A percentile compares a stretch with the other conserved stretches of the same genome.
Evolutionary conservation across 2,329 filamentous ascomycete species (phyloP).

Genomic region (Lojkania enalia): DNA sequence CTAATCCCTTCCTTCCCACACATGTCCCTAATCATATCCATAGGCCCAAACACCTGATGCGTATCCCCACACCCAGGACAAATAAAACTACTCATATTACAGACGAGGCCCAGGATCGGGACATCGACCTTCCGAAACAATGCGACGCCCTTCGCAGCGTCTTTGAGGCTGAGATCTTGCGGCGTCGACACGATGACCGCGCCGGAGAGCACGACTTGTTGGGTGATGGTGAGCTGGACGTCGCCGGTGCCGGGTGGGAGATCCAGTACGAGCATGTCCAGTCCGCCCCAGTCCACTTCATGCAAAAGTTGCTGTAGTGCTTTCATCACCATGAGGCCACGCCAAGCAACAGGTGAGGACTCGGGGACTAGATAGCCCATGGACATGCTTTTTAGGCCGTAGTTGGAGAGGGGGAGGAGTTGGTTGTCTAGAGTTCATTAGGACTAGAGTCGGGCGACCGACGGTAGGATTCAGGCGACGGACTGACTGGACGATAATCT

Average conservation of each 20-base stretch:
- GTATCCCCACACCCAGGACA: conserved; percentile 55
- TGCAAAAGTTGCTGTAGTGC: conserved; percentile 93
- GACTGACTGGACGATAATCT: conserved; percentile 70
- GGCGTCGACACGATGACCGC: conserved; percentile 90
- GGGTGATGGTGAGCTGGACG: conserved; percentile 93
- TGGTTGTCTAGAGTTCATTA: conserved; percentile 64
- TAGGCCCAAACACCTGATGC: conserved; percentile 54
- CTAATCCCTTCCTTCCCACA: conserved; percentile 74
- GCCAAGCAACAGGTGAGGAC: conserved; percentile 86
- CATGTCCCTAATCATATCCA: conserved; percentile 75
- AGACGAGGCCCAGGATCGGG: conserved; percentile 78
- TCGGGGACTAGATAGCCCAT: conserved; percentile 92
- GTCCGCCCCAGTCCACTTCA: conserved; percentile 88
- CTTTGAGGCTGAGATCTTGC: conserved; percentile 88
- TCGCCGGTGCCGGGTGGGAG: conserved; percentile 94
- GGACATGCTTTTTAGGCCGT: conserved; percentile 97
- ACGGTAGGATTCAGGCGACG: background rate
- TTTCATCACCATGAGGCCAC: conserved; percentile 97
- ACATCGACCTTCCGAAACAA: conserved; percentile 89
- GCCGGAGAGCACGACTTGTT: conserved; percentile 87
- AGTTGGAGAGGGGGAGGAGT: conserved; percentile 85
- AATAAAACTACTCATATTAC: conserved; percentile 46
- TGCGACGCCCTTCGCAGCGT: conserved; percentile 87
- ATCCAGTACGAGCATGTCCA: conserved; percentile 89
- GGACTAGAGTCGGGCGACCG: conserved; percentile 11